phyloP scores from a whole-genome alignment of 2,329 filamentous ascomycete species.

The Akanthomyces dipterigenus region DNA sequence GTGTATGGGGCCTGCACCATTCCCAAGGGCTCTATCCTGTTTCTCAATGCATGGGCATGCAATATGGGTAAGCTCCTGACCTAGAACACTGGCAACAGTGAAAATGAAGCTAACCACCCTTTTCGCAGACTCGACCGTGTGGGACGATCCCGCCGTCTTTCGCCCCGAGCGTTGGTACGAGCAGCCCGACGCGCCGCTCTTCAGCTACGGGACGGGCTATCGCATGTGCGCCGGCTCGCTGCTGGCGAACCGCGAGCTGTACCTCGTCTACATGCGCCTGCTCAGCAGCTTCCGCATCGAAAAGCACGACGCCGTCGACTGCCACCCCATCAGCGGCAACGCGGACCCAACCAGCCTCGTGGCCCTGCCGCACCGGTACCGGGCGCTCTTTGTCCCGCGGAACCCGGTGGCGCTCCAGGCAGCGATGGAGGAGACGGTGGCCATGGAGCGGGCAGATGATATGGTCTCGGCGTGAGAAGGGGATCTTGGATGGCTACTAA shows the following conservation, averaged over 20 bases:
- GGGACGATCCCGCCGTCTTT: slow-evolving; percentile 52
- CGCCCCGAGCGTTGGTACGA: slow-evolving; percentile 55
- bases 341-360: slow-evolving; percentile 57
- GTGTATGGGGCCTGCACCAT: slow-evolving; percentile 51
- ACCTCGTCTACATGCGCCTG: slow-evolving; percentile 56
- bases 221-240: slow-evolving; percentile 57
- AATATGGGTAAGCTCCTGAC: slow-evolving; percentile 51
- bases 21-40: slow-evolving; percentile 56
- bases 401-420: slow-evolving; percentile 14
- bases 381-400: slow-evolving; percentile 51
- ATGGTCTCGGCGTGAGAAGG: neutral
- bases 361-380: slow-evolving; percentile 51
- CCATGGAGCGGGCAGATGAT: slow-evolving; percentile 1
- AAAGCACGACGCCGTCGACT: slow-evolving; percentile 46
- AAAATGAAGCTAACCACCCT: neutral
- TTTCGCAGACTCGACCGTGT: slow-evolving; percentile 42
- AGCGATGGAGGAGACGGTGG: slow-evolving; percentile 10
- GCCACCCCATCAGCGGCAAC: slow-evolving; percentile 52
- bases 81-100: neutral
- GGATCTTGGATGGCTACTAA: neutral
- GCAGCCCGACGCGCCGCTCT: slow-evolving; percentile 52
- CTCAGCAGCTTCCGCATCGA: slow-evolving; percentile 55
- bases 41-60: slow-evolving; percentile 62
- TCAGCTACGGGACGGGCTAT: slow-evolving; percentile 57
- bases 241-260: slow-evolving; percentile 58